Evolutionary conservation across 2,329 filamentous ascomycete species (phyloP), one percentile per base, ranked within the genome.

Genomic region (Aspergillus japonicus): DNA sequence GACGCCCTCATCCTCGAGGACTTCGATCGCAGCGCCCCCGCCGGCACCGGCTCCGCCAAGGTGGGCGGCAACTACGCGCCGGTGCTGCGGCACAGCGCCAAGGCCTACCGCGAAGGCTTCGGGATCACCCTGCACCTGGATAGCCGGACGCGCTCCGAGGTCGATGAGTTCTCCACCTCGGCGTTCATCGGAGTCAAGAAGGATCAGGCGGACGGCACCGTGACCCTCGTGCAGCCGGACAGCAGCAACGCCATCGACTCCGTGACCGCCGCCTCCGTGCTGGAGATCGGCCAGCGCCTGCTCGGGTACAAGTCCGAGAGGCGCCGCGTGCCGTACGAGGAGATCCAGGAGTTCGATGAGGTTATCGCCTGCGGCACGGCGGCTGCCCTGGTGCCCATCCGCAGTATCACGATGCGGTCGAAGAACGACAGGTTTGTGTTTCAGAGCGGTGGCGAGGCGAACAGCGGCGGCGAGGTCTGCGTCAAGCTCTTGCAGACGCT

Each of bases 111-210:
- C 19, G 85, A 91, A 61, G 94, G 94, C 33, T 98, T 85, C 71
- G 93, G 91, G n/a, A 98, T 98, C 71, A 98, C 94, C 2, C 82
- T 98, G 70, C 94, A 98, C 75, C 81, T 98, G 57, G 95, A 98
- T 78, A 95, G 90, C 74, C 87, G 88, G 71, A 90, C 86, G 10
- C 85, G 93, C 68, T 89, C 86, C 61, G 92, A 96, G 74, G 86
- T 99, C 63, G 94, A 99, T 71, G 94, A 99, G 82, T 99, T 98
- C 74, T 95, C 90, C 66, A 98, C 95, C 0, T 93, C 89, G 64
- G 94, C 92, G 0, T 98, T 99, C 75, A 89, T 98, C 64, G 95
- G 92, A 3, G 89, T 91, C 5, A 82, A 84, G 66, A 83, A 83
- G 57, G 80, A 87, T 48, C 5, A 12, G 11, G 85, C 82, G 3